Conservation (phyloP, 2,329 filamentous ascomycete species). For the Ophiostoma pallidulum region DNA sequence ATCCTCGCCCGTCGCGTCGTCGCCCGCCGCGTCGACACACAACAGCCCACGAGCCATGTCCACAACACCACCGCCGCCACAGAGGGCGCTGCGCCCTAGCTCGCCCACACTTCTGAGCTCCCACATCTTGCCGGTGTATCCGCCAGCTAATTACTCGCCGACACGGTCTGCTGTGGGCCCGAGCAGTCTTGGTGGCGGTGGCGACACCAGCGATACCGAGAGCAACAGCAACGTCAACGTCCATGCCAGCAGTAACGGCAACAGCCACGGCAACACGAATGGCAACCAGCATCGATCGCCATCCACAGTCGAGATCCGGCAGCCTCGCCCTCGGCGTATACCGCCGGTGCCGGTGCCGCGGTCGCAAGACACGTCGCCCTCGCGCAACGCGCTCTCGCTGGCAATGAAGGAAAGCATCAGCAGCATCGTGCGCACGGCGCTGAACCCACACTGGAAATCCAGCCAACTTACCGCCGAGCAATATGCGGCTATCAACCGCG, state of each 20-base stretch:
- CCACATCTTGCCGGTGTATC: conserved; percentile 63
- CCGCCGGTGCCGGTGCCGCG: conserved; percentile 33
- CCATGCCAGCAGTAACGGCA: not conserved
- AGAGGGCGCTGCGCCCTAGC: conserved; percentile 48
- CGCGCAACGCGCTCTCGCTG: conserved; percentile 56
- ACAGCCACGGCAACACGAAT: conserved; percentile 27
- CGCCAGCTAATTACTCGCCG: conserved; percentile 65
- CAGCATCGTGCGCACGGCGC: conserved; percentile 71
- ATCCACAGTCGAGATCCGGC: conserved; percentile 38
- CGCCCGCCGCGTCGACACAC: conserved; percentile 55
- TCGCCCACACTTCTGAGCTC: conserved; percentile 61
- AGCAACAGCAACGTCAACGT: not conserved
- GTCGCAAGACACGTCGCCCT: conserved; percentile 59
- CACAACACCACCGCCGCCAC: conserved; percentile 60
- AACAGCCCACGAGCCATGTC: conserved; percentile 60
- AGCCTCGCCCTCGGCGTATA: conserved; percentile 41
- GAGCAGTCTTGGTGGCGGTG: conserved; percentile 12
- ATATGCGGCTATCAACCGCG: conserved; percentile 85
- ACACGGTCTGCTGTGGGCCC: conserved; percentile 28
- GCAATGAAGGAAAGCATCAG: conserved; percentile 83
- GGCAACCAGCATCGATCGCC: conserved; percentile 21
- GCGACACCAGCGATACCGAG: conserved; percentile 35
- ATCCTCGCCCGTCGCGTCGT: conserved; percentile 34
- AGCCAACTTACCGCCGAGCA: conserved; percentile 77
- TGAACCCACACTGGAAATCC: conserved; percentile 75